Evolutionary conservation across 164 flowering plant species (phyloP), one percentile per base, ranked within the genome.

Genomic region (Chimonanthus salicifolius): DNA sequence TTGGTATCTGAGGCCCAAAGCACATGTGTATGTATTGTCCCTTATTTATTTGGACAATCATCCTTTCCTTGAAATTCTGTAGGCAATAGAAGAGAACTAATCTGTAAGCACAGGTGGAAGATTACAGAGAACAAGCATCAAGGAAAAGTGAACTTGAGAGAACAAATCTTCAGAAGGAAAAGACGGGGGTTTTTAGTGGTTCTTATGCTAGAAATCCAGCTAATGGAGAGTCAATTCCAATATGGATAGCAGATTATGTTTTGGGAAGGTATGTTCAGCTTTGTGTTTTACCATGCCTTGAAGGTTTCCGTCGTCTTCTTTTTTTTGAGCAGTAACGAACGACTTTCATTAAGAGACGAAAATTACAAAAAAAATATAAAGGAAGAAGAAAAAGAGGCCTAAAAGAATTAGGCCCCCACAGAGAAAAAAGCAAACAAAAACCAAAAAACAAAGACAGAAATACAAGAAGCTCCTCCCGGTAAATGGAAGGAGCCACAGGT

Each of bases 211-310:
- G 81, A 81, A 95, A 95, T 84, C 98, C 98, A 67, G 94, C 88
- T 13, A 91, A 81, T 81, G 90, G 91, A n/a, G 90, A 88, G 77
- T 80, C 91, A 1, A 89, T 92, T 70, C 98, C 99, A 15, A 91
- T 95, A 81, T 95, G 99, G 99, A 88, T 95, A 50, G 99, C 98
- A 50, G 99, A 95, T 80, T 95, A 95, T 86, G 98, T 95, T 66
- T 80, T 95, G 78, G 98, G 96, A 74, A 95, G 98, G 99, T 94
- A 44, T 68, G 74, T 67, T 48, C 64, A 15, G 13, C 45, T 60
- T 48, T 67, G 1, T 64, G 16, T 5, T 73, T 49, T 43, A 10
- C 48, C 54, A 13, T 10, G 13, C 67, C 20, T 8, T 33, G 8
- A 9, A 47, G 9, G 8, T 60, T 71, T 78, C 72, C 15, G 47